Evolutionary conservation across 805 yeast genomes (phyloP).

Genomic region (Yarrowia porcina): DNA sequence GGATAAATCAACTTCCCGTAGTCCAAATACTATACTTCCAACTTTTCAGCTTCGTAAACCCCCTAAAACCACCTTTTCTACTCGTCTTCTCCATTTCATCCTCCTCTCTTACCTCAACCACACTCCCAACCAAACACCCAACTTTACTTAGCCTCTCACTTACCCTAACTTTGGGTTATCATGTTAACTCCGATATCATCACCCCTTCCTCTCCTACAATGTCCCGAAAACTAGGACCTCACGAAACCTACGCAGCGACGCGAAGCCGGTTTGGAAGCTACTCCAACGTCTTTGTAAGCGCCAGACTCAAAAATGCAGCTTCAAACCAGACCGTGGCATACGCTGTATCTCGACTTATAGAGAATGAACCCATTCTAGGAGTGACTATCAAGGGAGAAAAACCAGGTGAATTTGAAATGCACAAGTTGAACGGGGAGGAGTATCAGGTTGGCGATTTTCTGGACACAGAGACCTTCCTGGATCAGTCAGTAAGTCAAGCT

Average conservation of each 20-base stretch:
- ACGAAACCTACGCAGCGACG: constrained; percentile 9
- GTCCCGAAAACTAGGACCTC: constrained; percentile 11
- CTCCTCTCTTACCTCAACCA: no score
- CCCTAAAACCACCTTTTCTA: no score
- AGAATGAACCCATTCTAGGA: background rate
- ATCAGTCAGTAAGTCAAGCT: background rate
- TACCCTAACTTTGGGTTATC: no score
- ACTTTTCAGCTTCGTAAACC: no score
- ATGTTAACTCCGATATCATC: background rate
- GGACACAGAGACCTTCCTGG: background rate
- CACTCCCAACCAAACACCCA: no score
- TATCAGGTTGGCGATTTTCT: background rate
- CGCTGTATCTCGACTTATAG: background rate
- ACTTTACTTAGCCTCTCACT: no score
- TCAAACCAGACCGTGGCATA: background rate
- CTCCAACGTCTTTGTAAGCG: constrained; percentile 14
- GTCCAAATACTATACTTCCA: no score
- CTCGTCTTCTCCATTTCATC: no score
- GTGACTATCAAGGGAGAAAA: background rate
- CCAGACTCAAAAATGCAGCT: background rate
- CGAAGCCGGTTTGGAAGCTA: background rate
- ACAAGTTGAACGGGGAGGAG: background rate
- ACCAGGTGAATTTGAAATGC: background rate
- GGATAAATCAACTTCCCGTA: no score
- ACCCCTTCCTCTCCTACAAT: background rate